These are phyloP conservation scores for Rhizomucor pusillus DNA, from an alignment of 371 early-diverging fungal species.

Conservation along the genomic window DNA sequence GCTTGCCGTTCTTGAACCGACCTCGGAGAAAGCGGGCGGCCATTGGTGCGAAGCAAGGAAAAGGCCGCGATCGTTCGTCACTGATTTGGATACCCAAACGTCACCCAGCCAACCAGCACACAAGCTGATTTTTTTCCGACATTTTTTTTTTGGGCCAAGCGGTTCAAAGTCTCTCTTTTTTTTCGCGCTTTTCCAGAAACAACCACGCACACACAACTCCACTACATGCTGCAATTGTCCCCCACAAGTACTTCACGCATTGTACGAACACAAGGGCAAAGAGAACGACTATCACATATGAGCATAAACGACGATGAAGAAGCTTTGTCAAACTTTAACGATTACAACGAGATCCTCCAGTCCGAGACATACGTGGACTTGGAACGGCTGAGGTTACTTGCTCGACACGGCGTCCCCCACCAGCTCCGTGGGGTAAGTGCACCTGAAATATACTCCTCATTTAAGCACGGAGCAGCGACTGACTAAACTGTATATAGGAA, in stretches of 20 bases:
- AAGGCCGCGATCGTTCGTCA: too few relatives aligned
- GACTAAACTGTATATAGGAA: slow-evolving; percentile 52
- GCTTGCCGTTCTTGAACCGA: too few relatives aligned
- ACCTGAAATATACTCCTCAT: slow-evolving; percentile 6
- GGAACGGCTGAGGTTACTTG: slow-evolving; percentile 75
- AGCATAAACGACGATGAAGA: slow-evolving; percentile 30
- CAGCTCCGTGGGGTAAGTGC: slow-evolving; percentile 77
- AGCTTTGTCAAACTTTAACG: slow-evolving; percentile 57
- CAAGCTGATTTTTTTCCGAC: too few relatives aligned
- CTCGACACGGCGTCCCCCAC: slow-evolving; percentile 86
- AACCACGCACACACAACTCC: too few relatives aligned
- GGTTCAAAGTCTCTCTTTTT: too few relatives aligned
- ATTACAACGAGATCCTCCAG: slow-evolving; percentile 80
- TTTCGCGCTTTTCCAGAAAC: too few relatives aligned
- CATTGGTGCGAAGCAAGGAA: too few relatives aligned
- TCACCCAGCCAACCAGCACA: too few relatives aligned
- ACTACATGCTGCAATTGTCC: slow-evolving; percentile 14
- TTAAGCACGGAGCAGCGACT: not conserved
- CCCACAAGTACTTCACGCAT: slow-evolving; percentile 2
- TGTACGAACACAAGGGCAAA: slow-evolving; percentile 10
- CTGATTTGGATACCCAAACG: too few relatives aligned
- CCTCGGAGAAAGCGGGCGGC: too few relatives aligned
- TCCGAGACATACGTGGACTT: slow-evolving; percentile 89
- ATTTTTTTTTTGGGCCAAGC: too few relatives aligned
- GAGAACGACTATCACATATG: slow-evolving; percentile 7